Conservation (phyloP, 495 filamentous ascomycete species). For the Schizothecium vesticola region DNA sequence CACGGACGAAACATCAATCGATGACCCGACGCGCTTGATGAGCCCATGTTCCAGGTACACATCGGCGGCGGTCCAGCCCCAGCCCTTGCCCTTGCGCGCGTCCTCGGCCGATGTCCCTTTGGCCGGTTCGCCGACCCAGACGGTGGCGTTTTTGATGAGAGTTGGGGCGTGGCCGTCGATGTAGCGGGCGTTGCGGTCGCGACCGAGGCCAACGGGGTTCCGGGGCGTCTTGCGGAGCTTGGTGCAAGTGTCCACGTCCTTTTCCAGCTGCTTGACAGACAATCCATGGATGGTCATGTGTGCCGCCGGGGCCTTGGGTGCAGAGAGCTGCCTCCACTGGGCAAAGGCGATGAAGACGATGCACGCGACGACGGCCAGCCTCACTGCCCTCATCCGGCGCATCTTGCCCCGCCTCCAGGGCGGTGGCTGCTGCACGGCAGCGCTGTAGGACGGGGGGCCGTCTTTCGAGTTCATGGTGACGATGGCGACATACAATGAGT, state of each 20-base stretch:
- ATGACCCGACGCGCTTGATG: constrained; percentile 36
- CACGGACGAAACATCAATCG: constrained; percentile 29
- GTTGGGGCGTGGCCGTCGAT: constrained; percentile 42
- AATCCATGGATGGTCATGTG: constrained; percentile 21
- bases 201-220: constrained; percentile 41
- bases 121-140: constrained; percentile 50
- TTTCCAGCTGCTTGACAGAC: constrained; percentile 36
- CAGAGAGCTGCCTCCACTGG: constrained; percentile 42
- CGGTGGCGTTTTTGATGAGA: constrained; percentile 46
- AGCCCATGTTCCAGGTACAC: constrained; percentile 46
- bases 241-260: constrained; percentile 36
- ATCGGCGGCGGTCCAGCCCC: constrained; percentile 39
- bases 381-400: constrained; percentile 33
- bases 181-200: constrained; percentile 45
- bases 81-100: constrained; percentile 42
- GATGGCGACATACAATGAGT: background rate
- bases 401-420: constrained; percentile 21
- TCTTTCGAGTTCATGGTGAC: constrained; percentile 23
- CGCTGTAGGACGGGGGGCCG: constrained; percentile 21
- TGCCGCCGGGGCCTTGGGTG: background rate
- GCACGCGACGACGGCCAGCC: constrained; percentile 31
- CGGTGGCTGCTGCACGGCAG: constrained; percentile 4
- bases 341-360: constrained; percentile 43
- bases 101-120: constrained; percentile 36
- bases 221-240: constrained; percentile 37